Base-by-base conservation (phyloP, 2,329 filamentous ascomycete genomes). In the Chaetothyriales sp. region DNA sequence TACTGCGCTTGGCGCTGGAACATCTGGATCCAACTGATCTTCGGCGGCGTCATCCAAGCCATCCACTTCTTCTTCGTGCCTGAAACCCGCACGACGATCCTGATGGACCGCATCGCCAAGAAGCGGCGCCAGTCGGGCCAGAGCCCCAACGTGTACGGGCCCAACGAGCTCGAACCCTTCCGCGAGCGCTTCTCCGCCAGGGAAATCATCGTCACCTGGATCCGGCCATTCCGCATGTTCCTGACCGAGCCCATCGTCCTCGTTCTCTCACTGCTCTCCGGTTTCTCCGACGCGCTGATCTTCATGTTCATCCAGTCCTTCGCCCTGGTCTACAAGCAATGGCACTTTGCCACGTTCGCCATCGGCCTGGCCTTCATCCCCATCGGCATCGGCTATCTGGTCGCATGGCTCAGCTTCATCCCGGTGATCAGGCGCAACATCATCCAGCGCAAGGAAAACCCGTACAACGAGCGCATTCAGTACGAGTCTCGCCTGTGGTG, bases 1-100 rank as follows among this genome's bases (percentile, higher is more conserved):
- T 80, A 79, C 58, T 72, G 85, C 0, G 51, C 43, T n/a, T 92
- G 86, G 86, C 76, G 77, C 58, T 89, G 83, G 83, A 80, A 76
- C 51, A 89, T 90, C 64, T 92, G 87, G 86, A 85, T 90, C 54
- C 85, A 89, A 66, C 77, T 90, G 56, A 88, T 89, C 59, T 81
- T 90, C 50, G 86, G 86, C 18, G 82, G 69, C 7, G 74, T 78
- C 33, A 78, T 87, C 2, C 85, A 89, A 63, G 18, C 77, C 4
- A 62, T 85, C 4, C 85, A 89, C 63, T 70, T 83, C 48, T 62
- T 85, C 53, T 73, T 80, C 6, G 86, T 92, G 1, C 86, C 86
- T 1, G 87, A 92, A 66, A 92, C 87, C 0, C 76, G 86, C 49
- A 77, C 80, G 0, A 87, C 83, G 4, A 77, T 89, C 55, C 75